Percentiles rank a stretch among this genome's conserved stretches.
These are phyloP conservation scores for Yamadazyma jaroonii DNA, from an alignment of 1,139 yeast genomes.

Conservation along the genomic window DNA sequence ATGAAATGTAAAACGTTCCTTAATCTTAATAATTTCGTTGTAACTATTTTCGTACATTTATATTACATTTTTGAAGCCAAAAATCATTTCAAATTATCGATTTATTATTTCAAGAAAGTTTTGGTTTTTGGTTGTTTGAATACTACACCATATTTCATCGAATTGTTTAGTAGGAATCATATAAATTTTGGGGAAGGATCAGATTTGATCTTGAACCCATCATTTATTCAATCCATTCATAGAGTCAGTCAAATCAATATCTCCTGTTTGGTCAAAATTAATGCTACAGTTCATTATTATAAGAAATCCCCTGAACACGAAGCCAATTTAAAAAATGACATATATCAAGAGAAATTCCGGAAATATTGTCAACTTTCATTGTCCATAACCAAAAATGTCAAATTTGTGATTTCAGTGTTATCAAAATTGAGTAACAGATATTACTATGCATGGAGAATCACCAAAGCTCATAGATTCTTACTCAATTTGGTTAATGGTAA, in stretches of 20 bases:
- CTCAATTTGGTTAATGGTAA: conserved; percentile 21
- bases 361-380: conserved; percentile 20
- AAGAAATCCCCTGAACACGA: conserved; percentile 19
- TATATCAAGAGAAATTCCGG: conserved; percentile 19
- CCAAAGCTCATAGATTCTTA: conserved; percentile 33
- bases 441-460: conserved; percentile 45
- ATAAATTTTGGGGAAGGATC: conserved; percentile 34
- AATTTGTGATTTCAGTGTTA: conserved; percentile 22
- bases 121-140: conserved; percentile 22
- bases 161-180: conserved; percentile 26
- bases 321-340: conserved; percentile 14
- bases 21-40: conserved; percentile 27
- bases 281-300: conserved; percentile 22
- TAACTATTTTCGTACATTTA: conserved; percentile 26
- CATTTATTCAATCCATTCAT: conserved; percentile 28
- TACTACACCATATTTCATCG: conserved; percentile 27
- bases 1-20: conserved; percentile 31
- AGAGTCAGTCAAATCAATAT: conserved; percentile 28
- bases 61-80: conserved; percentile 27
- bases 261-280: conserved; percentile 19
- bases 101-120: conserved; percentile 30
- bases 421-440: conserved; percentile 34
- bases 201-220: conserved; percentile 36
- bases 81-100: conserved; percentile 20
- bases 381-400: conserved; percentile 18